These are phyloP conservation scores for Xylariaceae sp. DNA, from an alignment of 2,329 filamentous ascomycete species.

Conservation along the genomic window DNA sequence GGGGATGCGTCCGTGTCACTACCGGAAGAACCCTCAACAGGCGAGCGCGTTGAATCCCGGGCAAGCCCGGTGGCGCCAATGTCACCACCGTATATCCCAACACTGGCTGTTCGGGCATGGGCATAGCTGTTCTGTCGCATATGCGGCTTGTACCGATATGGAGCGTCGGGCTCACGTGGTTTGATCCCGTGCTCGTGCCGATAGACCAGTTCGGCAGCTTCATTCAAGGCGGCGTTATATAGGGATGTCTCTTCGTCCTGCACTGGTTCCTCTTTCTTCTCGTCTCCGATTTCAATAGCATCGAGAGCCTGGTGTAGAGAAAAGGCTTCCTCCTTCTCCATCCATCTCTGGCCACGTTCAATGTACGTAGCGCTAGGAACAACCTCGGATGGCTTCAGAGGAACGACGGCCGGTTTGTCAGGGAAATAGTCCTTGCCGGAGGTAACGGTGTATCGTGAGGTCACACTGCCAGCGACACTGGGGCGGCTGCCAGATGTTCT, in stretches of 20 bases:
- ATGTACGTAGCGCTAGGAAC: conserved; percentile 65
- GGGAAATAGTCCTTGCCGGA: conserved; percentile 50
- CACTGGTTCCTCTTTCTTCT: conserved; percentile 25
- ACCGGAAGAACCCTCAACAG: conserved; percentile 48
- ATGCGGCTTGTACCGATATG: conserved; percentile 63
- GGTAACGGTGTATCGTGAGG: conserved; percentile 45
- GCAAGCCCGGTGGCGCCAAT: conserved; percentile 43
- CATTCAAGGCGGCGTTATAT: conserved; percentile 65
- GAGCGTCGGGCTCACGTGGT: conserved; percentile 53
- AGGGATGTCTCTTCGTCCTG: conserved; percentile 56
- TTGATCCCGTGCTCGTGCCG: conserved; percentile 60
- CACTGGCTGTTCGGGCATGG: conserved; percentile 57
- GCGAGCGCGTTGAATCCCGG: conserved; percentile 41
- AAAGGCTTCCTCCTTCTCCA: conserved; percentile 72
- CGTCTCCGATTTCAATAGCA: conserved; percentile 54
- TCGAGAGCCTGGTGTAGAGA: conserved; percentile 68
- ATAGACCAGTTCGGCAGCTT: conserved; percentile 74
- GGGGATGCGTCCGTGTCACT: conserved; percentile 38
- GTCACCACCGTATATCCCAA: conserved; percentile 45
- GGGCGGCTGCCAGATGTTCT: conserved; percentile 34
- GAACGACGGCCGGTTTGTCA: conserved; percentile 33
- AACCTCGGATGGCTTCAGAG: conserved; percentile 53
- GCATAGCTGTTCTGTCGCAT: conserved; percentile 67
- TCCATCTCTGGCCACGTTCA: conserved; percentile 68
- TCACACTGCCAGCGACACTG: conserved; percentile 43